Conservation (phyloP, 495 filamentous ascomycete species). For the Aspergillus coremiiformis region DNA sequence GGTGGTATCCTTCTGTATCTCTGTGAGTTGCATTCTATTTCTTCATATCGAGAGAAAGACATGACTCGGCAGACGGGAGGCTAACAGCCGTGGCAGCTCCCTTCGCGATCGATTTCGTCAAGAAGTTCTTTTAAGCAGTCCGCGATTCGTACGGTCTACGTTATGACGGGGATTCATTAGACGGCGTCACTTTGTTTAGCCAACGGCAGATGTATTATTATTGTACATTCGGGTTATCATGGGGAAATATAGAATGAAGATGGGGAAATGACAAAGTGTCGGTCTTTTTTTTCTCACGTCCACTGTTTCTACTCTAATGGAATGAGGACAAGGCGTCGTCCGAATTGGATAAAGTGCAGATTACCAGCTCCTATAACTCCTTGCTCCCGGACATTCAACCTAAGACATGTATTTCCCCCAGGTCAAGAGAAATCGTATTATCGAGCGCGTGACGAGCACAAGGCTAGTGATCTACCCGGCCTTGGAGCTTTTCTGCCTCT, state of each 20-base stretch:
- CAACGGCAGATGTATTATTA: slow-evolving; percentile 29
- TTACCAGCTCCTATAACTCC: slow-evolving; percentile 14
- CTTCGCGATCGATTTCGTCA: slow-evolving; percentile 71
- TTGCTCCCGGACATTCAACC: slow-evolving; percentile 8
- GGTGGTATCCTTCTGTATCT: slow-evolving; percentile 69
- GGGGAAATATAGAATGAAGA: slow-evolving; percentile 18
- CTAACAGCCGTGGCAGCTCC: slow-evolving; percentile 49
- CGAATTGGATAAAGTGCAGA: slow-evolving; percentile 5
- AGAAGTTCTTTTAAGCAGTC: slow-evolving; percentile 58
- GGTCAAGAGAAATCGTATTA: background rate
- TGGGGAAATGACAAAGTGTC: slow-evolving; percentile 15
- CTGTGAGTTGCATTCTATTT: slow-evolving; percentile 49
- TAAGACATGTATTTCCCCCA: slow-evolving; percentile 2
- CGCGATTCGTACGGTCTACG: background rate
- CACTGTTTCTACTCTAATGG: slow-evolving; percentile 1
- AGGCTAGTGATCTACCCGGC: slow-evolving; percentile 4
- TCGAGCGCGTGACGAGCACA: background rate
- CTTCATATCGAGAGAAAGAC: background rate
- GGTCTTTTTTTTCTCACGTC: background rate
- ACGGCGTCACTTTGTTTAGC: slow-evolving; percentile 1
- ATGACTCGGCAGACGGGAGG: background rate
- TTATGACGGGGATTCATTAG: background rate
- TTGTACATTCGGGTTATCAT: slow-evolving; percentile 26
- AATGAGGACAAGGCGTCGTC: background rate
- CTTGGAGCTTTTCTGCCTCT: slow-evolving; percentile 56